Conservation (phyloP, 352 stramenopile genomes). For the Pythium brachiatum region DNA sequence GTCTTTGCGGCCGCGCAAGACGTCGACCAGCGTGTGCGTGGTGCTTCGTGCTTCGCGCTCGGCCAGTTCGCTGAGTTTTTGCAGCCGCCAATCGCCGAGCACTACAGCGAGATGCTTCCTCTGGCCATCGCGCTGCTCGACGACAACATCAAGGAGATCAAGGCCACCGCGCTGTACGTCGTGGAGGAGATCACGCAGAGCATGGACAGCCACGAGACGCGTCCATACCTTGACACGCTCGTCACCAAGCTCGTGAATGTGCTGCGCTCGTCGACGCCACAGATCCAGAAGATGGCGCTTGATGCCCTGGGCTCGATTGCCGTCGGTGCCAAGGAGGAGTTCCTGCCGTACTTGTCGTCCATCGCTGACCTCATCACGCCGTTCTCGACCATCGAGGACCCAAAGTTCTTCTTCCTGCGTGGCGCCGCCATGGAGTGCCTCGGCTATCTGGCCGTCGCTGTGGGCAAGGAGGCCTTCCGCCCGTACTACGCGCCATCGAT, state of each 20-base stretch:
- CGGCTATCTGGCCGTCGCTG: conserved; percentile 96
- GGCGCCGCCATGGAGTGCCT: conserved; percentile 97
- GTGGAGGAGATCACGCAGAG: conserved; percentile 99
- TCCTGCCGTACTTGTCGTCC: conserved; percentile 93
- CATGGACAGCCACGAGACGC: conserved; percentile 94
- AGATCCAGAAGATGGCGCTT: conserved; percentile 97
- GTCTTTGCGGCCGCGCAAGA: conserved; percentile 92
- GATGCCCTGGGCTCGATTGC: conserved; percentile 95
- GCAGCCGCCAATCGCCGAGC: conserved; percentile 95
- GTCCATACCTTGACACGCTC: conserved; percentile 94
- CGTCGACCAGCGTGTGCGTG: conserved; percentile 91
- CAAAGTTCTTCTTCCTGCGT: conserved; percentile 92
- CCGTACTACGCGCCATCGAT: conserved; percentile 94
- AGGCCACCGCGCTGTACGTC: conserved; percentile 97
- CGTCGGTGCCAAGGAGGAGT: conserved; percentile 96
- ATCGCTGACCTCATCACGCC: conserved; percentile 85
- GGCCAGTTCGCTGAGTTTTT: conserved; percentile 98
- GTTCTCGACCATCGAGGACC: conserved; percentile 92
- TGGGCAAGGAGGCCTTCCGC: conserved; percentile 94
- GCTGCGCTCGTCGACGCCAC: conserved; percentile 88
- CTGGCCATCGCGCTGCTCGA: conserved; percentile 95
- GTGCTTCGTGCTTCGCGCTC: conserved; percentile 97
- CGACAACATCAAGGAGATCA: conserved; percentile 91
- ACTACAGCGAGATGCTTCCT: conserved; percentile 95
- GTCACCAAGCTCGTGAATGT: conserved; percentile 95